These are phyloP conservation scores for Pichia sp. DNA, from an alignment of 1,139 yeast species.

Conservation along the genomic window DNA sequence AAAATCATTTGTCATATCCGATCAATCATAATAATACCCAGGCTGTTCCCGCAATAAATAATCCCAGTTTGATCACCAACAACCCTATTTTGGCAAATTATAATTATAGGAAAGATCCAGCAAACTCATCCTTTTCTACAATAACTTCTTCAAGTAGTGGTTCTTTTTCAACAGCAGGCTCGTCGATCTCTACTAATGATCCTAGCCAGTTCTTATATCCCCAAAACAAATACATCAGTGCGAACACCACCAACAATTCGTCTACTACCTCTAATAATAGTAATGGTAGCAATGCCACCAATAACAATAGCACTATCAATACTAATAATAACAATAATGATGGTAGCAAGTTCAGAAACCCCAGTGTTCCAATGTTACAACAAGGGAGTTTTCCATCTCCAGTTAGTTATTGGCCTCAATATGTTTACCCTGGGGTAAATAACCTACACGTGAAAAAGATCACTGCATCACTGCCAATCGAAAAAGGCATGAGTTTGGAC, in stretches of 20 bases:
- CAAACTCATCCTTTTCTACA: neutral
- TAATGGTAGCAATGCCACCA: neutral
- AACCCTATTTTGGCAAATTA: neutral
- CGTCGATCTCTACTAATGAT: neutral
- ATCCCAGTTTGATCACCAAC: neutral
- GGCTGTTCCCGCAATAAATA: neutral
- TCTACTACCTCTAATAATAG: neutral
- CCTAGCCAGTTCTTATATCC: neutral
- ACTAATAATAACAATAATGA: neutral
- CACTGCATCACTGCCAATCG: neutral
- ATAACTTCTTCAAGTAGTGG: neutral
- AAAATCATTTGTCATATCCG: neutral
- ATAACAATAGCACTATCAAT: neutral
- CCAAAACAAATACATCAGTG: neutral
- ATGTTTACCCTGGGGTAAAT: neutral
- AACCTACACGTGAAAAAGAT: neutral
- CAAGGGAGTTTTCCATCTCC: neutral
- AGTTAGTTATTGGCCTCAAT: neutral
- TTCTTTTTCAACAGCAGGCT: neutral
- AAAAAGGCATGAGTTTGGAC: neutral
- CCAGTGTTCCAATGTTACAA: neutral
- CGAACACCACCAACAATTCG: neutral
- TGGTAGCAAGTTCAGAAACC: neutral
- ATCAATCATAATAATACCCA: neutral
- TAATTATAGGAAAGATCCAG: neutral